Evolutionary conservation across 129 eudicot species (phyloP).

Genomic region (Tagetes patula): DNA sequence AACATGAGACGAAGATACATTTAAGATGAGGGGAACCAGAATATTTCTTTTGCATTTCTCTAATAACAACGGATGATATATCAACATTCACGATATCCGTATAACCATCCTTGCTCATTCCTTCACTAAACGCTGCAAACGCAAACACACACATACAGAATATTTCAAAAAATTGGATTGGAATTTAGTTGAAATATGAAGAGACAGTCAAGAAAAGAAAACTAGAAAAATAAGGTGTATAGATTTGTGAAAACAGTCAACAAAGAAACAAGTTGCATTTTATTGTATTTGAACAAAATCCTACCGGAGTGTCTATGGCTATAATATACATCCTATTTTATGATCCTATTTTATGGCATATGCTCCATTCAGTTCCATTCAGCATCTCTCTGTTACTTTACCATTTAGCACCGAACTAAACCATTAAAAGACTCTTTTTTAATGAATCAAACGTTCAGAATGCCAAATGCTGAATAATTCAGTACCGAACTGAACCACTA

Average conservation of each 20-base stretch:
- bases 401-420: no score
- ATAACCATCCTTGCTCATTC: slow-evolving; percentile 85
- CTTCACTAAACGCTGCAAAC: slow-evolving; percentile 88
- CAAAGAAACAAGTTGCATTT: not conserved
- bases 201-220: not conserved
- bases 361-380: no score
- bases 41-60: slow-evolving; percentile 74
- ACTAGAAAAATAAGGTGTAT: not conserved
- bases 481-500: no score
- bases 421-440: no score
- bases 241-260: not conserved
- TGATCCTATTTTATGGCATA: no score
- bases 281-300: not conserved
- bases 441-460: no score
- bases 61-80: slow-evolving; percentile 79
- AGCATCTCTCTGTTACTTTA: no score
- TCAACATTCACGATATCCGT: slow-evolving; percentile 70
- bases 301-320: not conserved
- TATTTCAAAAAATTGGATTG: not conserved
- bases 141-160: slow-evolving; percentile 4
- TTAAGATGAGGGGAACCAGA: slow-evolving; percentile 51
- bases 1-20: slow-evolving; percentile 44
- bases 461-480: no score
- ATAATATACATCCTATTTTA: not conserved
- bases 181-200: not conserved